Conservation (phyloP, 2,329 filamentous ascomycete genomes). For the Colletotrichum cereale region DNA sequence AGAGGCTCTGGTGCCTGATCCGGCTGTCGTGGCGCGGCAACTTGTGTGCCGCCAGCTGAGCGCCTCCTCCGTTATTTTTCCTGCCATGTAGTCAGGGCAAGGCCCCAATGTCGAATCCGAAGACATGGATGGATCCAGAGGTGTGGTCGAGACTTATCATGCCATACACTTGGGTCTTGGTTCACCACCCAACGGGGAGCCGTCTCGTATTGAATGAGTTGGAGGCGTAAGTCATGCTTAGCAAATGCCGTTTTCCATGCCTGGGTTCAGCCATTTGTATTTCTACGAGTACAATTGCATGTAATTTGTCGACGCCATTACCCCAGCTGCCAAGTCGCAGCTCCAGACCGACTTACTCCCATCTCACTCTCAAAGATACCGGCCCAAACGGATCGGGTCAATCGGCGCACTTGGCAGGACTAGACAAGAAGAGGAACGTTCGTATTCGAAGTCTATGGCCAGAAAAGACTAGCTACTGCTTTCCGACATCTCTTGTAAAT, state of each 20-base stretch:
- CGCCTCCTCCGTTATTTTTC: neutral
- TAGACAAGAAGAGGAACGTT: slow-evolving; percentile 4
- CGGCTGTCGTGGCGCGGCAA: slow-evolving; percentile 6
- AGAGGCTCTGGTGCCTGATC: neutral
- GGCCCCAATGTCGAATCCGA: slow-evolving; percentile 1
- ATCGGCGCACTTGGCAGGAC: slow-evolving; percentile 25
- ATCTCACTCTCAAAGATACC: neutral
- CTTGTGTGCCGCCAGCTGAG: slow-evolving; percentile 16
- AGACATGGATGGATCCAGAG: slow-evolving; percentile 21
- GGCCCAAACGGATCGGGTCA: slow-evolving; percentile 9
- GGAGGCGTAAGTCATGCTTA: slow-evolving; percentile 4
- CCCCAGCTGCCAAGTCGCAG: slow-evolving; percentile 27
- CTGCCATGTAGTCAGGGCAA: slow-evolving; percentile 6
- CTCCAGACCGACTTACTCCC: slow-evolving; percentile 5
- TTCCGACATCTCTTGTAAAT: slow-evolving; percentile 31
- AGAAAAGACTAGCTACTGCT: neutral
- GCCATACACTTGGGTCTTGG: slow-evolving; percentile 16
- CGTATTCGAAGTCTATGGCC: neutral
- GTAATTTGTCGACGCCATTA: slow-evolving; percentile 27
- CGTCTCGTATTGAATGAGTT: slow-evolving; percentile 30
- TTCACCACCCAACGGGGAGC: slow-evolving; percentile 1
- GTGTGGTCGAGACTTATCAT: slow-evolving; percentile 9
- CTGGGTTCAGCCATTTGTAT: slow-evolving; percentile 9
- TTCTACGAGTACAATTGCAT: slow-evolving; percentile 17
- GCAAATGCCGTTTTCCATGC: slow-evolving; percentile 25